Conservation (phyloP, 2,329 filamentous ascomycete genomes). For the Penicillium frequentans region DNA sequence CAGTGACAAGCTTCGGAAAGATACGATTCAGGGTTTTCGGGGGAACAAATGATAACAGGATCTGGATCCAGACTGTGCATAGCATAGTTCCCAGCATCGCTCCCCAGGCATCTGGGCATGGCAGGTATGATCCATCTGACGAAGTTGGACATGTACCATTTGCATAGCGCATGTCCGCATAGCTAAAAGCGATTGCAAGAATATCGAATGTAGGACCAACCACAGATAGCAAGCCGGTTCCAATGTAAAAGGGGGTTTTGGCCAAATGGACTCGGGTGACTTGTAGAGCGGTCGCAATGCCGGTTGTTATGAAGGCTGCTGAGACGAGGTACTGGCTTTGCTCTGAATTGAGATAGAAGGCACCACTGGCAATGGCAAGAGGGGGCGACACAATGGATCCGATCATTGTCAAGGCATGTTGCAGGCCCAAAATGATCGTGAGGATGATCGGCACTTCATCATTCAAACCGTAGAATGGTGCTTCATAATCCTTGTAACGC, state of each 20-base stretch:
- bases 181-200: conserved; percentile 71
- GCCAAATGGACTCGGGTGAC: conserved; percentile 75
- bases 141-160: conserved; percentile 66
- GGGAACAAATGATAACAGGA: conserved; percentile 72
- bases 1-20: conserved; percentile 77
- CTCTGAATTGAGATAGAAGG: conserved; percentile 61
- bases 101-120: conserved; percentile 76
- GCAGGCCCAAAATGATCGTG: conserved; percentile 72
- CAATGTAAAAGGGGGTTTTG: conserved; percentile 72
- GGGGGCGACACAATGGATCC: conserved; percentile 76
- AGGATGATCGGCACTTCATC: conserved; percentile 75
- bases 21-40: conserved; percentile 67
- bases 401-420: conserved; percentile 77
- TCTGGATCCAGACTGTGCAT: conserved; percentile 67
- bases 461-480: conserved; percentile 82
- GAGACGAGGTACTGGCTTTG: conserved; percentile 77
- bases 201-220: conserved; percentile 77
- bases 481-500: conserved; percentile 48
- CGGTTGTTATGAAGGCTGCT: conserved; percentile 75
- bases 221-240: conserved; percentile 77
- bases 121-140: conserved; percentile 63
- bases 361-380: conserved; percentile 64
- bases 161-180: conserved; percentile 70
- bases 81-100: conserved; percentile 69
- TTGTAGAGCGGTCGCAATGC: conserved; percentile 71